Conservation (phyloP, 2,329 filamentous ascomycete genomes). For the Leptographium galeiforme region DNA sequence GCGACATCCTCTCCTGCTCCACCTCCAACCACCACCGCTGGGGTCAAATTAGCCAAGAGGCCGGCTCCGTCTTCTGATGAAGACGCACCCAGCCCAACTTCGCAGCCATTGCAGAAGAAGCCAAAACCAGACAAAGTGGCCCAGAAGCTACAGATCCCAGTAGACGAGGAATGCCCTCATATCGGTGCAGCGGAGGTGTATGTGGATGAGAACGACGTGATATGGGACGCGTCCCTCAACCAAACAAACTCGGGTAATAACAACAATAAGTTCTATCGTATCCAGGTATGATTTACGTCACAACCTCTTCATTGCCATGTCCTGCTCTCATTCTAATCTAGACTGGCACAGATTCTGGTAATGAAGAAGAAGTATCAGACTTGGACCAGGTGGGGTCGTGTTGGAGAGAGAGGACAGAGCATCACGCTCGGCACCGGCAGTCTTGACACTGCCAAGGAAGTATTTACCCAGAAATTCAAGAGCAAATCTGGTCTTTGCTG, state of each 20-base stretch:
- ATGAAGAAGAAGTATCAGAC: slow-evolving; percentile 33
- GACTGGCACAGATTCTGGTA: slow-evolving; percentile 24
- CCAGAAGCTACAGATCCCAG: slow-evolving; percentile 28
- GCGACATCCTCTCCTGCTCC: not conserved
- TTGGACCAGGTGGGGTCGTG: slow-evolving; percentile 74
- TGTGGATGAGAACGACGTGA: slow-evolving; percentile 50
- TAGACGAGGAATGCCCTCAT: slow-evolving; percentile 32
- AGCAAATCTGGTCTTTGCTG: slow-evolving; percentile 46
- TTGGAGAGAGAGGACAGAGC: slow-evolving; percentile 45
- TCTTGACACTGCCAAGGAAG: slow-evolving; percentile 28
- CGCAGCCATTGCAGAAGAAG: slow-evolving; percentile 4
- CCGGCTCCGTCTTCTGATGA: slow-evolving; percentile 14
- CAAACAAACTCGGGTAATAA: slow-evolving; percentile 60
- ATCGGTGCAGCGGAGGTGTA: slow-evolving; percentile 38
- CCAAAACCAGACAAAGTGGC: slow-evolving; percentile 7
- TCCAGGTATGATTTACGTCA: slow-evolving; percentile 38
- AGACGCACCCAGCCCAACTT: slow-evolving; percentile 5
- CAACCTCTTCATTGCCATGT: not conserved
- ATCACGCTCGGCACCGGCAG: slow-evolving; percentile 27
- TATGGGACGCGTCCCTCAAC: slow-evolving; percentile 70
- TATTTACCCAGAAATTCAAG: slow-evolving; percentile 50
- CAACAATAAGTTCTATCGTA: slow-evolving; percentile 72
- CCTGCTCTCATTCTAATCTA: not conserved
- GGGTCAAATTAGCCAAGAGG: slow-evolving; percentile 5
- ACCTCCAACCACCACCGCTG: not conserved